Evolutionary conservation across 805 yeast genomes (phyloP), one percentile per base, ranked within the genome.

Genomic region (Debaryomyces castellii): DNA sequence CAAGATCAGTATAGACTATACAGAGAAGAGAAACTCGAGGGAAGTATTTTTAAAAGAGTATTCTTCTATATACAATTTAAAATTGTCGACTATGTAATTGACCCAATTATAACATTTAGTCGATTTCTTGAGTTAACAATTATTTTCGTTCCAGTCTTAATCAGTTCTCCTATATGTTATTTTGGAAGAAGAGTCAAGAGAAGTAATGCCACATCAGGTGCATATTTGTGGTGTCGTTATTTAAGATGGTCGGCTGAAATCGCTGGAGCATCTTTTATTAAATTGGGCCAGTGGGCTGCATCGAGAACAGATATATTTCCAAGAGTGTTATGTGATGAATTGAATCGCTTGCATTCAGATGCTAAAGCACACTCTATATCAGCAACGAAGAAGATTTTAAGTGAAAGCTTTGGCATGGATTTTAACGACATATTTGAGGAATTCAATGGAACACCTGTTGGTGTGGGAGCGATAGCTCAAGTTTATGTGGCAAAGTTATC

Each of bases 261-360:
- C 14, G 97, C 96, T 0, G 99, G 99, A 0, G 96, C 98, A 2
- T 85, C 96, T 3, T 94, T 87, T 61, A 83, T 87, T 46, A 87
- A 89, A 64, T 76, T 94, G 46, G 99, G 98, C 3, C 99, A 94
- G 69, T 94, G 99, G 99, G 99, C 99, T 0, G 97, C 97, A 2
- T 87, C 96, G 9, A 79, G 99, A 64, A 88, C 96, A 0, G 99
- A 94, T 66, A 85, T 94, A 27, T 92, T 94, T 67, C 85, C 96
- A 3, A 71, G 68, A 39, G 87, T 78, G 34, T 67, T 92, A 64
- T 92, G 98, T 62, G 78, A 80, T 18, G 90, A 87, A 58, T 67
- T 94, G 54, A 80, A 88, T 8, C 68, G 77, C 20, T 68, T 94
- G 45, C 99, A 94, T 63, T 87, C 97, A 4, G 81, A 89, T 59